Evolutionary conservation across 2,329 filamentous ascomycete species (phyloP).

Genomic region (Pseudocercospora cruenta): DNA sequence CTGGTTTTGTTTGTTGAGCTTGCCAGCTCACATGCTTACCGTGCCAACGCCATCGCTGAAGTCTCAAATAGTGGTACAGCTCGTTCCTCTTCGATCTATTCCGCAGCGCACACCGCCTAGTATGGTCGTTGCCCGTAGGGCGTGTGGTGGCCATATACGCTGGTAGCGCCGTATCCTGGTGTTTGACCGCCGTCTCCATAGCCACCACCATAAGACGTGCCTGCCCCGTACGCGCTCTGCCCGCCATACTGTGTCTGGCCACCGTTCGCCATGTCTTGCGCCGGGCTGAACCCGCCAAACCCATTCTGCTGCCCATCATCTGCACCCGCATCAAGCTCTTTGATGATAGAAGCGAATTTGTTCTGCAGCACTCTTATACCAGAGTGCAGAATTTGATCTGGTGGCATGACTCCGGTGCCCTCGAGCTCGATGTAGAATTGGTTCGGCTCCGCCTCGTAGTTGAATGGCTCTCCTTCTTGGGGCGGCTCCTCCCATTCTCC

Average conservation of each 20-base stretch:
- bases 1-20: conserved; percentile 1
- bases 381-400: conserved; percentile 80
- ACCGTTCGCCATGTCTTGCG: conserved; percentile 57
- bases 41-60: conserved; percentile 9
- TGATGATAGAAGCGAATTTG: conserved; percentile 82
- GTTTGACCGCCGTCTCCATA: conserved; percentile 56
- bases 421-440: conserved; percentile 93
- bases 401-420: conserved; percentile 81
- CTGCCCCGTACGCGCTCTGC: conserved; percentile 68
- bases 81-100: not conserved
- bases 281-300: conserved; percentile 56
- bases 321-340: conserved; percentile 62
- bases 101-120: not conserved
- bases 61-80: conserved; percentile 4
- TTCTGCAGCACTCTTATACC: conserved; percentile 87
- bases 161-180: conserved; percentile 60
- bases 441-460: conserved; percentile 81
- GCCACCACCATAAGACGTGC: conserved; percentile 60
- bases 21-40: not conserved
- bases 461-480: conserved; percentile 82
- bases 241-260: conserved; percentile 72
- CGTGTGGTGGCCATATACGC: conserved; percentile 61
- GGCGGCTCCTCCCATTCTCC: conserved; percentile 77
- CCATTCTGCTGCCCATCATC: conserved; percentile 59
- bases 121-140: conserved; percentile 30